phyloP scores from a whole-genome alignment of 495 filamentous ascomycete species.

The Usnea hakonensis region DNA sequence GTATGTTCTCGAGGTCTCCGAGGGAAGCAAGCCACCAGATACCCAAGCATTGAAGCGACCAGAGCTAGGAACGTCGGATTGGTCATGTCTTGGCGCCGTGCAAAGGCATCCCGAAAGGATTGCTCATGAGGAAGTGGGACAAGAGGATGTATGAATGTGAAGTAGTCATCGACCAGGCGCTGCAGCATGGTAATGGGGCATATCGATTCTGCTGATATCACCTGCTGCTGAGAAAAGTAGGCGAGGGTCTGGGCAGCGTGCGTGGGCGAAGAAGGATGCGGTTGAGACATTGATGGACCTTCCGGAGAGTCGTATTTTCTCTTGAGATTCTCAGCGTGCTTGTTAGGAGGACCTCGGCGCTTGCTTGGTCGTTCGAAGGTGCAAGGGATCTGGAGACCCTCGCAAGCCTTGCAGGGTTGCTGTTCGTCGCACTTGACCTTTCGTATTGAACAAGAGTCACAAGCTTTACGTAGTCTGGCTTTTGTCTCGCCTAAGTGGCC shows the following conservation, averaged over 20 bases:
- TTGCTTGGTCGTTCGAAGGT: slow-evolving; percentile 73
- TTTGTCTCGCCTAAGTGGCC: slow-evolving; percentile 1
- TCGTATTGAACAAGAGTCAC: slow-evolving; percentile 75
- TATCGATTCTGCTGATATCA: slow-evolving; percentile 61
- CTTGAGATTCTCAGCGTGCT: slow-evolving; percentile 76
- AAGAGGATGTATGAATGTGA: slow-evolving; percentile 84
- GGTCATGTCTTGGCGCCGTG: slow-evolving; percentile 58
- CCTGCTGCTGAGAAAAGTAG: slow-evolving; percentile 34
- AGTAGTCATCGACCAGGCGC: slow-evolving; percentile 75
- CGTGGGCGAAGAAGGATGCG: slow-evolving; percentile 31
- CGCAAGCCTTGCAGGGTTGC: slow-evolving; percentile 74
- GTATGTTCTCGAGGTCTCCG: slow-evolving; percentile 61
- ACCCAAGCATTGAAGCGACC: slow-evolving; percentile 72
- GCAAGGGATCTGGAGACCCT: slow-evolving; percentile 71
- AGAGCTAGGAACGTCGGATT: slow-evolving; percentile 67
- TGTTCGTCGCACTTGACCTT: slow-evolving; percentile 87
- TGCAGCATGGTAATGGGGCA: slow-evolving; percentile 59
- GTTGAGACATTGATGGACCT: slow-evolving; percentile 12
- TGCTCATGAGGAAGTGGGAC: slow-evolving; percentile 79
- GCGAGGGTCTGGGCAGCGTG: slow-evolving; percentile 39
- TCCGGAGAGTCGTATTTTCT: slow-evolving; percentile 44
- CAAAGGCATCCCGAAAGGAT: slow-evolving; percentile 67
- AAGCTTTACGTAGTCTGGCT: slow-evolving; percentile 62
- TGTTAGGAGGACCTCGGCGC: slow-evolving; percentile 77
- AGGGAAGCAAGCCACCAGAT: slow-evolving; percentile 72